Evolutionary conservation across 371 early-diverging fungal species (phyloP), one percentile per base, ranked within the genome.

Genomic region (Mycotypha africana): DNA sequence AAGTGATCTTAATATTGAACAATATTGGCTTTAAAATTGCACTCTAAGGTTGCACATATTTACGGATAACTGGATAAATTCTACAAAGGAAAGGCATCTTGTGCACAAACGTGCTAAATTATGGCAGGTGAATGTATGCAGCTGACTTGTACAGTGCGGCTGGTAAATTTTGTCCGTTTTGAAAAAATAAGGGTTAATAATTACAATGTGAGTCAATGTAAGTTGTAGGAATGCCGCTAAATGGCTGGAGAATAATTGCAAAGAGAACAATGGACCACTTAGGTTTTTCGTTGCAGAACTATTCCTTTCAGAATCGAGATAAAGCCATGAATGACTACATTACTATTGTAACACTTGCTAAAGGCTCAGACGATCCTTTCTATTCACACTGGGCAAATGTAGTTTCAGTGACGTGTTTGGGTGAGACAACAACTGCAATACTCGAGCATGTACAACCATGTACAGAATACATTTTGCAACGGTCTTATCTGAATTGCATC

Each of bases 261-360:
- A 31, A 26, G 20, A 46, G 7, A 46, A 38, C 38, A 46, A 38
- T 46, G 47, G 47, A 1, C 47, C 28, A 28, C 47, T 31, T 21
- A 46, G n/a, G 47, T 19, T 46, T 38, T 46, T 46, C 21, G 30
- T 38, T 25, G 26, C 24, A 38, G 47, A 38, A 38, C 30, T 46
- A 36, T 37, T 46, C 47, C 17, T 28, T 34, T 46, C 38, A 38
- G 37, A 38, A 26, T 26, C 37, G 37, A 23, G 30, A 46, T 20
- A 46, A n/a, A 26, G 38, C 47, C 25, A 28, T 38, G 38, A 37
- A 46, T 36, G 38, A 46, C 38, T 46, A 38, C n/a, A n/a, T n/a
- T n/a, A n/a, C n/a, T n/a, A n/a, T n/a, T n/a, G n/a, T n/a, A 30
- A 38, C 30, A 26, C 38, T 46, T 37, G 47, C 47, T 46, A 26